Conservation (phyloP, 2,329 filamentous ascomycete species). For the Ophiosphaerella herpotricha region DNA sequence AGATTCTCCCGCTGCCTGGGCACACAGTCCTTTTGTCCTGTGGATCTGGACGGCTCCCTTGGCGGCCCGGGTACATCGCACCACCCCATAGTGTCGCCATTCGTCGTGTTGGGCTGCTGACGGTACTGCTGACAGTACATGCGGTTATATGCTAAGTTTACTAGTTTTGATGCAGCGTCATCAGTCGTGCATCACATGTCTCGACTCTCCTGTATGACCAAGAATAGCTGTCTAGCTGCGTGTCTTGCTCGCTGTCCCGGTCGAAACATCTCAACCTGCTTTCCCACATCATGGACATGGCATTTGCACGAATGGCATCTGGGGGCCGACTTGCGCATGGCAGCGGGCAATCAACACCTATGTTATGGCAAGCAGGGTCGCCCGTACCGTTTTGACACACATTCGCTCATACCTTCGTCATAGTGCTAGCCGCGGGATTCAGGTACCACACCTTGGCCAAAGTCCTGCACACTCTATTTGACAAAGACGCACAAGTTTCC, state of each 20-base stretch:
- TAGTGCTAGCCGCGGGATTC: not conserved
- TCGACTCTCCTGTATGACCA: not conserved
- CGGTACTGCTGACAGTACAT: not conserved
- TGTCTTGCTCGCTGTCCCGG: not conserved
- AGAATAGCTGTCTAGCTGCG: not conserved
- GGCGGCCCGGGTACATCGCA: too few relatives aligned
- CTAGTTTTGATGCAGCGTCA: not conserved
- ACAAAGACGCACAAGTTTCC: not conserved
- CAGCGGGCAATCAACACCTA: not conserved
- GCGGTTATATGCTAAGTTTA: too few relatives aligned
- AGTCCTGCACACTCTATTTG: not conserved
- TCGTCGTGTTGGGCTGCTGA: not conserved
- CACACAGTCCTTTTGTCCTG: not conserved
- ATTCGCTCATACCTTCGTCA: slow-evolving; percentile 2
- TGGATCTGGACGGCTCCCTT: too few relatives aligned
- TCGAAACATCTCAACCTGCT: not conserved
- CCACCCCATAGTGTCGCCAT: not conserved
- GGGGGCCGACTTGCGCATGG: not conserved
- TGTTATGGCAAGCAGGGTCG: too few relatives aligned
- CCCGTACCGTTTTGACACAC: too few relatives aligned
- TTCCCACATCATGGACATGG: not conserved
- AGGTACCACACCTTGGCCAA: not conserved
- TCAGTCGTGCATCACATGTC: slow-evolving; percentile 1
- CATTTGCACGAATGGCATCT: slow-evolving; percentile 1
- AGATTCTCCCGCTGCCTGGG: not conserved